These are phyloP conservation scores for Pseudozyma sp. DNA, from an alignment of 1,284 basidiomycete species.

Conservation along the genomic window DNA sequence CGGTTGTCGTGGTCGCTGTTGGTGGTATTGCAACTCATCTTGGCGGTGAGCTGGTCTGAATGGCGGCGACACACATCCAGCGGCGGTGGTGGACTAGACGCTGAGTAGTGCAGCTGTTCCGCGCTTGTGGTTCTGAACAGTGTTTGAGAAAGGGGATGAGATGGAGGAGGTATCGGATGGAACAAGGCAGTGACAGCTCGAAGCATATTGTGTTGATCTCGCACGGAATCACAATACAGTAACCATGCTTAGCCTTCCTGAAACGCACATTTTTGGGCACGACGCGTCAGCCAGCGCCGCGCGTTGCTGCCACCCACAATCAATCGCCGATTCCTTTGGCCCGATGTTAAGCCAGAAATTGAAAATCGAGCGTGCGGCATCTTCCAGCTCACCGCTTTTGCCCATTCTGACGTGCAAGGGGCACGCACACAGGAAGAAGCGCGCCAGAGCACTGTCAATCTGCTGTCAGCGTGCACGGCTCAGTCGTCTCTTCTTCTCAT, in stretches of 20 bases:
- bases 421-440: too few relatives aligned
- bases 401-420: not conserved
- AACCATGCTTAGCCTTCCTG: too few relatives aligned
- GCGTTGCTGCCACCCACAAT: not conserved
- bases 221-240: not conserved
- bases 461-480: constrained; percentile 4
- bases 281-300: constrained; percentile 27
- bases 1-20: constrained; percentile 35
- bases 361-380: not conserved
- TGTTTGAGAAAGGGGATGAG: constrained; percentile 2
- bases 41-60: not conserved
- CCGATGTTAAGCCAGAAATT: not conserved
- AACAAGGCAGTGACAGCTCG: not conserved
- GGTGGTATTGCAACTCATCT: constrained; percentile 47
- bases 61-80: constrained; percentile 10
- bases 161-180: not conserved
- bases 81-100: not conserved
- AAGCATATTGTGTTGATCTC: constrained; percentile 17
- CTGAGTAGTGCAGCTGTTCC: not conserved
- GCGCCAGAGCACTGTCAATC: too few relatives aligned
- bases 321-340: not conserved
- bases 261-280: not conserved
- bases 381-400: constrained; percentile 37
- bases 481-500: not conserved
- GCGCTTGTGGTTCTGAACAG: not conserved